These are phyloP conservation scores for Parmelia sp. DNA, from an alignment of 495 filamentous ascomycete genomes.

Conservation along the genomic window DNA sequence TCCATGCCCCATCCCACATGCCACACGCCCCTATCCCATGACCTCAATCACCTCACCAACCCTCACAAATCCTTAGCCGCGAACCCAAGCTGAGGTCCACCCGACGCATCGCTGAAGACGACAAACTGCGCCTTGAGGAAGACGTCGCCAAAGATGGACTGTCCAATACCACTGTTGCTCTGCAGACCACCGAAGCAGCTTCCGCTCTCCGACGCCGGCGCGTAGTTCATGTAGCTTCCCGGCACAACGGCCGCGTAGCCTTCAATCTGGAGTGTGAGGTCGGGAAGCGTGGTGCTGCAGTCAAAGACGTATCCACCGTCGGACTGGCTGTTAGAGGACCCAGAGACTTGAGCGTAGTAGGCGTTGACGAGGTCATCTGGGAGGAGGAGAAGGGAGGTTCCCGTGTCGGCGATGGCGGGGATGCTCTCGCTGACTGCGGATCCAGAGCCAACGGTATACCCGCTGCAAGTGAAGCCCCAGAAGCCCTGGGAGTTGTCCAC, in stretches of 20 bases:
- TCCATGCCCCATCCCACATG: no score
- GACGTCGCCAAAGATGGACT: constrained; percentile 69
- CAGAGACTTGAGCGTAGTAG: constrained; percentile 57
- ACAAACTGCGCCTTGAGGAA: constrained; percentile 74
- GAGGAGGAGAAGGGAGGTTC: constrained; percentile 65
- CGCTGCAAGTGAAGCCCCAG: constrained; percentile 63
- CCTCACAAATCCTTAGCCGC: constrained; percentile 34
- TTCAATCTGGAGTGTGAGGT: constrained; percentile 54
- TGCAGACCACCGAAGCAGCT: constrained; percentile 60
- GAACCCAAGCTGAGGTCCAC: constrained; percentile 52
- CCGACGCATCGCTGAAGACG: constrained; percentile 54
- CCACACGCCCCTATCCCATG: no score
- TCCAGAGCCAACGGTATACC: constrained; percentile 50
- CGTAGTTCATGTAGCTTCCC: constrained; percentile 51
- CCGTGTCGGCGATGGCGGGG: constrained; percentile 48
- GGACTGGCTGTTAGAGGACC: constrained; percentile 40
- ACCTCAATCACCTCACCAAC: no score
- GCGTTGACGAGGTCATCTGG: constrained; percentile 46
- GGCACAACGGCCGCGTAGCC: constrained; percentile 47
- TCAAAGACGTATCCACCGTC: constrained; percentile 62
- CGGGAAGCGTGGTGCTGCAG: constrained; percentile 55
- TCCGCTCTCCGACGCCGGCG: constrained; percentile 30
- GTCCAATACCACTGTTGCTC: constrained; percentile 50
- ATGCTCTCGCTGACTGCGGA: constrained; percentile 28
- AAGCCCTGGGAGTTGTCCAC: constrained; percentile 62